Evolutionary conservation across 2,329 filamentous ascomycete species (phyloP).

Genomic region (Colletotrichum incanum): DNA sequence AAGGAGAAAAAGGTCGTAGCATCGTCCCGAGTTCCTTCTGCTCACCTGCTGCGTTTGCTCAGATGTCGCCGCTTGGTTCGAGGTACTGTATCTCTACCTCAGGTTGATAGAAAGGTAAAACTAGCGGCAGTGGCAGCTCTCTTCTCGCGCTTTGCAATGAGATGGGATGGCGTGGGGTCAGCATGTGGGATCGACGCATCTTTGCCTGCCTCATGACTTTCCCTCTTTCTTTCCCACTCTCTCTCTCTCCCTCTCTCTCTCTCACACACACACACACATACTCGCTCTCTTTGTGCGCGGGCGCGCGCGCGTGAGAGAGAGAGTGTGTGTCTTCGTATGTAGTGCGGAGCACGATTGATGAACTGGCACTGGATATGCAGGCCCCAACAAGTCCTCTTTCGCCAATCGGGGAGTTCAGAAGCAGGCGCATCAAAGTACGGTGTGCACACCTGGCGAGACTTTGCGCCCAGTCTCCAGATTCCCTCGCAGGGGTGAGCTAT

Average conservation of each 20-base stretch:
- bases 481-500: conserved; percentile 38
- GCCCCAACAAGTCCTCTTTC: conserved; percentile 37
- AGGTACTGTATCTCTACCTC: conserved; percentile 17
- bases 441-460: conserved; percentile 42
- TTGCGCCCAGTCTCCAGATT: conserved; percentile 38
- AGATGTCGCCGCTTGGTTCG: conserved; percentile 27
- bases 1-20: conserved; percentile 8
- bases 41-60: conserved; percentile 21
- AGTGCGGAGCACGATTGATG: conserved; percentile 33
- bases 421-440: conserved; percentile 40
- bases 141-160: conserved; percentile 30
- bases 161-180: conserved; percentile 13
- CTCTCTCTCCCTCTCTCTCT: neutral
- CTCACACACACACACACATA: neutral
- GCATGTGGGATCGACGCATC: conserved; percentile 31
- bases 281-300: neutral
- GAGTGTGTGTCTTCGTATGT: conserved; percentile 1
- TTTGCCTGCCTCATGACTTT: conserved; percentile 20
- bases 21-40: conserved; percentile 17
- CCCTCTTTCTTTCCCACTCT: conserved; percentile 14
- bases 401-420: conserved; percentile 42
- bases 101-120: conserved; percentile 25
- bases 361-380: conserved; percentile 40
- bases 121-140: conserved; percentile 17
- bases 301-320: neutral